Base-by-base conservation (phyloP, 2,329 filamentous ascomycete species). In the Aspergillus hortae region DNA sequence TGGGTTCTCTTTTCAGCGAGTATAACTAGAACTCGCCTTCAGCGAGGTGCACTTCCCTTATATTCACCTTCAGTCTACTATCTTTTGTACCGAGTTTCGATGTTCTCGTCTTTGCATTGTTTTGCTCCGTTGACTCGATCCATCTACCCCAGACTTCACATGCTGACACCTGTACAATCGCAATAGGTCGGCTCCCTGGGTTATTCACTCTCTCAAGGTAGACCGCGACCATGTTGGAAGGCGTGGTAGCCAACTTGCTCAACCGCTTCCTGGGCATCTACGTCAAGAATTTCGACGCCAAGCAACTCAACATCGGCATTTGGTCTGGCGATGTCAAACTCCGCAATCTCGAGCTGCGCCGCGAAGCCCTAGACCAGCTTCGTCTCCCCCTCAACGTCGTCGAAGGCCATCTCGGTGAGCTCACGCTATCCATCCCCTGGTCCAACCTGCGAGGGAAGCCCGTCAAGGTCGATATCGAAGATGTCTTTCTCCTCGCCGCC, bases 231-330 rank as follows among this genome's bases (percentile, higher is more conserved):
- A 99, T 99, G 94, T 85, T 99, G 77, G 94, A 99, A 82, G 90
- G 92, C 62, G 82, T 99, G 63, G 94, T 97, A 59, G 91, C 94
- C 65, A 95, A 92, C 75, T 81, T 99, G 79, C 87, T 99, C 65
- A 99, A 99, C 79, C 89, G 95, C 79, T 97, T 99, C 76, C 78
- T 99, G 84, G 95, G 94, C 81, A 96, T 97, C 88, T 99, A 99
- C 74, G 92, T 99, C 74, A 92, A 95, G 82, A 97, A 99, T 76
- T 99, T 99, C 71, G 94, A 99, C 74, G 90, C 94, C 49, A 88
- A 90, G 66, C 94, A 99, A 78, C 82, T 99, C 60, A 99, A 99
- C 70, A 92, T 99, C 58, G 94, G 95, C 58, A 99, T 99, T 66
- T 99, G 92, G 94, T 95, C 90, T 19, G 94, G 95, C 64, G 94